Evolutionary conservation across 352 stramenopile genomes (phyloP), one percentile per base, ranked within the genome.

Genomic region (Globisporangium nunn): DNA sequence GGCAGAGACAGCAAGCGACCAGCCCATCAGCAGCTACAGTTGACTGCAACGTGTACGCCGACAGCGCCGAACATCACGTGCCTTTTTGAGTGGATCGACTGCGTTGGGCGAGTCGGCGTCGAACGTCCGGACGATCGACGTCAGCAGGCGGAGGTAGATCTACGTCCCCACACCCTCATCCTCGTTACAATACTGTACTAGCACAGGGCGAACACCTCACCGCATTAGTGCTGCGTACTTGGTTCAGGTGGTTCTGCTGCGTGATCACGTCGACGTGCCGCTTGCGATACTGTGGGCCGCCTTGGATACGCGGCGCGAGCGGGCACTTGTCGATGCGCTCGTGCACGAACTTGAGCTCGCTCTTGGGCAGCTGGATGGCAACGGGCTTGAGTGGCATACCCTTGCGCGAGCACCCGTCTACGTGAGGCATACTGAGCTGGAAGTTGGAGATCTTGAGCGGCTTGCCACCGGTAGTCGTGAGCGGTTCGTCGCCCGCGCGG

Each of bases 351-450:
- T 91, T 89, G 28, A 95, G 71, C 58, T 95, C 85, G 60, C 84
- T 93, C 67, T 88, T 91, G 0, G 85, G 83, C 33, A 95, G 62
- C 31, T 87, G 78, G 47, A 95, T 77, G 6, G 78, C 60, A 2
- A 90, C 60, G 0, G 70, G 63, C 33, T 86, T 75, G 33, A 93
- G 50, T 5, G 85, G 85, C 85, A 91, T 95, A n/a, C 82, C 82
- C 49, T 88, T 87, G 30, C 85, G 73, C 30, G 74, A 59, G 62
- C 85, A 95, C 2, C 85, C 84, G 40, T 91, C 75, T n/a, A 94
- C 80, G 58, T 95, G 85, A 4, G 84, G 84, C 85, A 95, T 95
- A 43, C 78, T 91, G 35, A 89, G 51, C 47, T 95, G 85, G 58
- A 91, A 95, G 40, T 94, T 94, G 10, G 76, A 79, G 44, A 92